These are phyloP conservation scores for Gliomastix tumulicola DNA, from an alignment of 2,329 filamentous ascomycete species.

Conservation along the genomic window DNA sequence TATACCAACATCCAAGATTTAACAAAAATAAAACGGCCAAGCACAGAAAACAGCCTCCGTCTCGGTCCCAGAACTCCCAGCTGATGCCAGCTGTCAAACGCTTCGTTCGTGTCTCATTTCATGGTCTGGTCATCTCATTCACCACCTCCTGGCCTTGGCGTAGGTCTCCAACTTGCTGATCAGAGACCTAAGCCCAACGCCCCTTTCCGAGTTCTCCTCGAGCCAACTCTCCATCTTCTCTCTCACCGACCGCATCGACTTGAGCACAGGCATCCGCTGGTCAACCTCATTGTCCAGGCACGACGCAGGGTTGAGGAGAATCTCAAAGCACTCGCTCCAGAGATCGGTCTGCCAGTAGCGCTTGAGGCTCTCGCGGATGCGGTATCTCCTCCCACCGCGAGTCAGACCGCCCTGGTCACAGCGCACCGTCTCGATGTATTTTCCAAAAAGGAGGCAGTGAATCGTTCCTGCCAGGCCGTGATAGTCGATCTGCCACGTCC, in stretches of 20 bases:
- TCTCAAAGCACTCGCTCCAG: constrained; percentile 75
- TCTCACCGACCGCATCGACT: constrained; percentile 60
- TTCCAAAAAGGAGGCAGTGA: constrained; percentile 85
- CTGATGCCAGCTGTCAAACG: too few species aligned
- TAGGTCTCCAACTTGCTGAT: constrained; percentile 57
- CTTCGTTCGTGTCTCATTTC: too few species aligned
- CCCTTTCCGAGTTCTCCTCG: constrained; percentile 73
- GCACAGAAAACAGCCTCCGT: background rate
- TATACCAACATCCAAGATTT: background rate
- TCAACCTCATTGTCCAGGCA: constrained; percentile 60
- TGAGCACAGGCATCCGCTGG: constrained; percentile 64
- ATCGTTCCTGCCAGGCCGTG: constrained; percentile 85
- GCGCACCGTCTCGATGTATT: constrained; percentile 79
- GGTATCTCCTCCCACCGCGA: constrained; percentile 62
- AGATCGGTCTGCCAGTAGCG: constrained; percentile 95
- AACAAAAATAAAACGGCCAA: background rate
- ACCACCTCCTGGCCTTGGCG: constrained; percentile 27
- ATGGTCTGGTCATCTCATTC: too few species aligned
- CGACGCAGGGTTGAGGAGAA: constrained; percentile 75
- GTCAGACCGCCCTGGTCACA: constrained; percentile 48
- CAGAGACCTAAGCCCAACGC: constrained; percentile 63
- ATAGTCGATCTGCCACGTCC: constrained; percentile 98
- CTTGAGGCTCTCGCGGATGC: constrained; percentile 77
- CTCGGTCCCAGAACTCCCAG: background rate
- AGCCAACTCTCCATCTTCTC: constrained; percentile 82